A percentile compares a stretch with the other conserved stretches of the same genome.
Conservation (phyloP, 208 protist genomes). For the Leishmania aethiopica region DNA sequence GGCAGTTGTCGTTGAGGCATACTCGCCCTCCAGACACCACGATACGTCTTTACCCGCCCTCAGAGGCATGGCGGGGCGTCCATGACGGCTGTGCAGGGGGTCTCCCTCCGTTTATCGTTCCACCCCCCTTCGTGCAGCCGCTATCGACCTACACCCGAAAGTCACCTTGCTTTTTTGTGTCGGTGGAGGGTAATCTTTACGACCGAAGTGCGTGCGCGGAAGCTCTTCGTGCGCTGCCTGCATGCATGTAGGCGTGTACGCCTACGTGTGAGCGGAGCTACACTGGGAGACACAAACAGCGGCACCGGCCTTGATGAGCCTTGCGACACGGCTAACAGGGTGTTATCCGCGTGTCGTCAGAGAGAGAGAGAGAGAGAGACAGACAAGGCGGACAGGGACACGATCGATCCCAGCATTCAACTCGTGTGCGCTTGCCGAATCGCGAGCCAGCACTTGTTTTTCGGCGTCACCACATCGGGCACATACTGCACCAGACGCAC, state of each 20-base stretch:
- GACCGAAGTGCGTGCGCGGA: not conserved
- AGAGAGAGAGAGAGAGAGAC: not conserved
- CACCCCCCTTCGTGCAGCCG: not conserved
- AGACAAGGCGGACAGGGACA: not conserved
- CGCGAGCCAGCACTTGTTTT: constrained; percentile 79
- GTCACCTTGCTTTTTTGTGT: not conserved
- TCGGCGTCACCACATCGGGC: constrained; percentile 74
- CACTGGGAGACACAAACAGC: not conserved
- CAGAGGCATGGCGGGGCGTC: not conserved
- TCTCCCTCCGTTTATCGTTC: not conserved
- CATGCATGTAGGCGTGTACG: not conserved
- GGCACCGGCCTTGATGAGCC: not conserved
- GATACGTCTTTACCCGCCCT: not conserved
- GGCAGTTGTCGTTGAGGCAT: not conserved
- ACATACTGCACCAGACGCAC: constrained; percentile 62
- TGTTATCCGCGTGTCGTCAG: not conserved
- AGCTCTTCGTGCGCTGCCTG: too few relatives aligned
- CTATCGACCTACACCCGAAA: not conserved
- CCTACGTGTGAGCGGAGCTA: too few relatives aligned
- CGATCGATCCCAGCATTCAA: not conserved
- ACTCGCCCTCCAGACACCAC: not conserved
- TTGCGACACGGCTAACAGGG: not conserved
- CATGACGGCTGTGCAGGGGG: not conserved
- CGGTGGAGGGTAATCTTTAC: too few relatives aligned
- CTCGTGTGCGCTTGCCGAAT: not conserved